Conservation (phyloP, 805 yeast species). For the Candida arabinofermentans region DNA sequence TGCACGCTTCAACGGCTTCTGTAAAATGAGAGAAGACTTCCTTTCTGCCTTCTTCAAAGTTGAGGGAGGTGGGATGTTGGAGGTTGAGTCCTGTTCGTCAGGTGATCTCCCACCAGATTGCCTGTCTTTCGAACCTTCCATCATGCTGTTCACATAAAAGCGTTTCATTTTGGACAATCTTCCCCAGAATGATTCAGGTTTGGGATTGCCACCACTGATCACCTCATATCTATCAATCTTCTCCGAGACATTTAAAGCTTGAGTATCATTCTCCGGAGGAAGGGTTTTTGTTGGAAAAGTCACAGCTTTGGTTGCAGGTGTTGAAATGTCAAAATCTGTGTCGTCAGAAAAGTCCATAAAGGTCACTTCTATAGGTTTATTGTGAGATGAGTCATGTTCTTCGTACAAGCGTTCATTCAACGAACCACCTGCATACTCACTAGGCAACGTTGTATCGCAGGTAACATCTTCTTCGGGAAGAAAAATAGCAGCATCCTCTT, state of each 20-base stretch:
- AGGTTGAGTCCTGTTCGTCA: background rate
- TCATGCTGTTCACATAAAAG: background rate
- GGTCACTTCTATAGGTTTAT: background rate
- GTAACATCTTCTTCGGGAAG: conserved; percentile 3
- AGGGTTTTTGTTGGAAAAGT: background rate
- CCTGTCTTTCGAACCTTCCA: too few relatives aligned
- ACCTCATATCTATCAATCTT: conserved; percentile 29
- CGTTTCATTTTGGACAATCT: conserved; percentile 7
- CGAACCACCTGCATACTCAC: background rate
- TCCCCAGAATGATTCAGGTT: conserved; percentile 10
- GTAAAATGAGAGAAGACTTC: background rate
- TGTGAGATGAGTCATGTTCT: background rate
- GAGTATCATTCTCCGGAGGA: background rate
- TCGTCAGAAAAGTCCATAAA: background rate
- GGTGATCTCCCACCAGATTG: too few relatives aligned
- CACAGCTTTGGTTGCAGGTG: conserved; percentile 11
- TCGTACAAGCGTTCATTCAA: conserved; percentile 1
- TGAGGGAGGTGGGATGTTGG: background rate
- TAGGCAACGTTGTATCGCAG: conserved; percentile 8
- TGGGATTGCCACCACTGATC: conserved; percentile 23
- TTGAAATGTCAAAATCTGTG: background rate
- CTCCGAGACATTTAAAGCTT: conserved; percentile 18
- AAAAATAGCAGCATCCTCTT: conserved; percentile 3
- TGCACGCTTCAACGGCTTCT: background rate
- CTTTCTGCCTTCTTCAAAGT: background rate